Conservation (phyloP, 2,329 filamentous ascomycete genomes). For the Calonectria honghensis region DNA sequence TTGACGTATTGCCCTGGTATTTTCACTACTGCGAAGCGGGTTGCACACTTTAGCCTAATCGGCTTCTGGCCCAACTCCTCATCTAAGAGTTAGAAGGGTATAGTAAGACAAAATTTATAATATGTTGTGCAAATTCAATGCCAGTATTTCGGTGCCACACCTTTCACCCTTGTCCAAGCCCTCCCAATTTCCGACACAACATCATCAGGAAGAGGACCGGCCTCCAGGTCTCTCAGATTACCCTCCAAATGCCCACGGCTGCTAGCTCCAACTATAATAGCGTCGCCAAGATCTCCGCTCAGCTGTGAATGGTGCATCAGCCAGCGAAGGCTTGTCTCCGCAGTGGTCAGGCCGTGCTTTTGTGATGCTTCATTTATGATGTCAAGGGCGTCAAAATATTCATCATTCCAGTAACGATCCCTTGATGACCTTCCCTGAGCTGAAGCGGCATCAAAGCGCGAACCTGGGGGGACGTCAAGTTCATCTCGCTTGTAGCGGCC, state of each 20-base stretch:
- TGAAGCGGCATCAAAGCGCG: constrained; percentile 47
- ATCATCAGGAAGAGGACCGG: constrained; percentile 82
- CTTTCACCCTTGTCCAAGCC: constrained; percentile 39
- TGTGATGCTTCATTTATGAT: constrained; percentile 77
- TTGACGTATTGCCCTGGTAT: too few species aligned
- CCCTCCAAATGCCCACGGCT: constrained; percentile 68
- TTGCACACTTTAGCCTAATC: too few species aligned
- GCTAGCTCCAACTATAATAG: constrained; percentile 71
- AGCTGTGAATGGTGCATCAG: constrained; percentile 78
- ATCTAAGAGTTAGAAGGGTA: too few species aligned
- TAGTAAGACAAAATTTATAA: background rate
- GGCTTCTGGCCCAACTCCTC: too few species aligned
- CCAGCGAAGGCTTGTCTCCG: constrained; percentile 83
- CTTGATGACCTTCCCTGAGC: background rate
- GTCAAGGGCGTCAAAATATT: constrained; percentile 73
- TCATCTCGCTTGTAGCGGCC: constrained; percentile 69
- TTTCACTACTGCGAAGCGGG: too few species aligned
- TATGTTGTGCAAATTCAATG: background rate
- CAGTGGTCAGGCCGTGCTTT: constrained; percentile 77
- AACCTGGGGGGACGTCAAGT: constrained; percentile 51
- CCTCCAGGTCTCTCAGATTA: constrained; percentile 70
- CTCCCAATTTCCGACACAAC: constrained; percentile 72
- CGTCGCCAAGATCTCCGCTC: constrained; percentile 66
- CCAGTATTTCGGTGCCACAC: constrained; percentile 58
- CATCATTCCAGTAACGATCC: constrained; percentile 76